Conservation (phyloP, 2,329 filamentous ascomycete genomes). For the Elsinoe batatas region DNA sequence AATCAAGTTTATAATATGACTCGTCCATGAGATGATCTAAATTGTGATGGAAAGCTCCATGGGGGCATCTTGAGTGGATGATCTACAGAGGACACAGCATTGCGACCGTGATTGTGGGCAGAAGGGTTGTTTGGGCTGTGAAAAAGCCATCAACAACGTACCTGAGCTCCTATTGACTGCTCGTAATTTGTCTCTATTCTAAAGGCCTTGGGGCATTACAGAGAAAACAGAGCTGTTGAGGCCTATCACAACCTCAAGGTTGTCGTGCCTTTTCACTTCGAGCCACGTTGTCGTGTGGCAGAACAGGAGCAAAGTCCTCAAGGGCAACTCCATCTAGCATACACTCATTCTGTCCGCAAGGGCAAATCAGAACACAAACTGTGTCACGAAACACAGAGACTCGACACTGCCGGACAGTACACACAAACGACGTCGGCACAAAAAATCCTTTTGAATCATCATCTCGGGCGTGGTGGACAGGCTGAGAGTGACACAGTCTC, state of each 20-base stretch:
- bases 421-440: neutral
- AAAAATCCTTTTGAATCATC: neutral
- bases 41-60: neutral
- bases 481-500: neutral
- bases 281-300: conserved; percentile 1
- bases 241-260: neutral
- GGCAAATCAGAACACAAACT: neutral
- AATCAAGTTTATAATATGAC: neutral
- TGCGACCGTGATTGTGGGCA: conserved; percentile 16
- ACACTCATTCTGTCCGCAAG: neutral
- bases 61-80: conserved; percentile 14
- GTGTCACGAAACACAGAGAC: neutral
- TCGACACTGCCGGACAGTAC: neutral
- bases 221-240: conserved; percentile 6
- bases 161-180: conserved; percentile 6
- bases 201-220: conserved; percentile 1
- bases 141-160: conserved; percentile 10
- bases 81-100: conserved; percentile 15
- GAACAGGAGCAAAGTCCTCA: neutral
- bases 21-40: conserved; percentile 9
- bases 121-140: conserved; percentile 6
- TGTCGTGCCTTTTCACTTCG: neutral
- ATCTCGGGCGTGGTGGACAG: neutral
- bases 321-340: neutral
- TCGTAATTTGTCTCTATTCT: conserved; percentile 9